Conservation (phyloP, 2,329 filamentous ascomycete species). For the Venturia asperata region DNA sequence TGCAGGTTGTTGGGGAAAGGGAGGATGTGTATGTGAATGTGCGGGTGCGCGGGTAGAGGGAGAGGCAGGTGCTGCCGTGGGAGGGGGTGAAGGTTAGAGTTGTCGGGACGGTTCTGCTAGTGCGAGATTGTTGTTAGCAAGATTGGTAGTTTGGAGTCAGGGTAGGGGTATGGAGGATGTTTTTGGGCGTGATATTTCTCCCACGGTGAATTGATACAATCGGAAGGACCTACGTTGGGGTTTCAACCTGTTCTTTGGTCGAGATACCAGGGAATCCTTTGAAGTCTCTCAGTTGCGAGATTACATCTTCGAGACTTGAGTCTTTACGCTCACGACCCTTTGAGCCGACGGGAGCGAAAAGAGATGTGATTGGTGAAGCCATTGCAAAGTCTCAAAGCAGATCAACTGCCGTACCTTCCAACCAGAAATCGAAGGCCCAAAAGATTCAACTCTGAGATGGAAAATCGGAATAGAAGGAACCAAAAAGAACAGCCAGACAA, state of each 20-base stretch:
- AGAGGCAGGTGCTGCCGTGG: slow-evolving; percentile 16
- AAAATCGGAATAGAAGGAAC: not conserved
- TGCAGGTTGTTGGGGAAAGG: slow-evolving; percentile 5
- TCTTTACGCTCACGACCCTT: slow-evolving; percentile 1
- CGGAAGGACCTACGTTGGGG: slow-evolving; percentile 7
- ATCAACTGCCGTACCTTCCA: not conserved
- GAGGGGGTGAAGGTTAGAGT: slow-evolving; percentile 18
- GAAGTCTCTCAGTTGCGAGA: slow-evolving; percentile 2
- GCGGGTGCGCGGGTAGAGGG: slow-evolving; percentile 17
- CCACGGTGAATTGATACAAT: not conserved
- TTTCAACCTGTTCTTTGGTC: not conserved
- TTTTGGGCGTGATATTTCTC: too few relatives aligned
- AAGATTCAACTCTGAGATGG: too few relatives aligned
- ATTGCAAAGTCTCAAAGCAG: not conserved
- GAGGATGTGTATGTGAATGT: slow-evolving; percentile 16
- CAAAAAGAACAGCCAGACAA: not conserved
- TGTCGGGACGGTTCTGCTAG: not conserved
- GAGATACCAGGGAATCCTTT: slow-evolving; percentile 10
- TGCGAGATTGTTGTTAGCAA: too few relatives aligned
- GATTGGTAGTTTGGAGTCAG: not conserved
- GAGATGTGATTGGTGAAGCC: slow-evolving; percentile 9
- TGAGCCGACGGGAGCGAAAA: not conserved
- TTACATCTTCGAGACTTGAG: slow-evolving; percentile 10
- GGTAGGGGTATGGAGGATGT: not conserved
- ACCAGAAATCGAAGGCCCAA: not conserved